These are phyloP conservation scores for Magnolia kwangsiensis DNA, from an alignment of 164 flowering plant species.

Conservation along the genomic window DNA sequence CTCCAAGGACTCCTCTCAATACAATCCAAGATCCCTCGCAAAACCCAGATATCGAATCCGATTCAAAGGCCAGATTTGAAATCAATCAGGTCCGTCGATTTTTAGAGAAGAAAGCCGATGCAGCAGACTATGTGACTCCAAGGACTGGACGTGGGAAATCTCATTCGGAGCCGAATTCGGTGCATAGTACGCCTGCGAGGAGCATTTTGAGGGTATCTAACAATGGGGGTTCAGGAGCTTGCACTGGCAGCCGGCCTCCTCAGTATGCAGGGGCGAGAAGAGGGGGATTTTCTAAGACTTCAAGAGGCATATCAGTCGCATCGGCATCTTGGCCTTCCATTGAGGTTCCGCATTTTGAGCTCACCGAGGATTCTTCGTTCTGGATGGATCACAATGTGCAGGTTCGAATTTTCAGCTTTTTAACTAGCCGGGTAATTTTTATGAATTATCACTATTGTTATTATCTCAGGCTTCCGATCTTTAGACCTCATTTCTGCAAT, in stretches of 20 bases:
- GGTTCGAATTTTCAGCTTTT: slow-evolving; percentile 31
- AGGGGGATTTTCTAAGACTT: slow-evolving; percentile 30
- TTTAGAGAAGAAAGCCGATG: slow-evolving; percentile 19
- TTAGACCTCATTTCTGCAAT: not conserved
- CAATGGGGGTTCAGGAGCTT: slow-evolving; percentile 26
- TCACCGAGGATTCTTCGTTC: slow-evolving; percentile 59
- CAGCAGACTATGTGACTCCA: slow-evolving; percentile 23
- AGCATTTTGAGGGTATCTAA: slow-evolving; percentile 27
- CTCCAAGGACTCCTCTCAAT: slow-evolving; percentile 53
- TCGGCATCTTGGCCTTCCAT: slow-evolving; percentile 11
- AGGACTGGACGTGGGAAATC: slow-evolving; percentile 32
- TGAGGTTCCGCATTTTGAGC: slow-evolving; percentile 61
- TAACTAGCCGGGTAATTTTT: not conserved
- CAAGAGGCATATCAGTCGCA: slow-evolving; percentile 29
- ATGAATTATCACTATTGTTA: not conserved
- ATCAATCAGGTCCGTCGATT: not conserved
- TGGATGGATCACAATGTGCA: slow-evolving; percentile 91
- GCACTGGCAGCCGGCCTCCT: slow-evolving; percentile 24
- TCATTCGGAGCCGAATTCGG: slow-evolving; percentile 53
- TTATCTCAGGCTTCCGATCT: not conserved
- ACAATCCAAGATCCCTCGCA: slow-evolving; percentile 56
- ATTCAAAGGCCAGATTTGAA: slow-evolving; percentile 25
- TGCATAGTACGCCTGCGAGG: slow-evolving; percentile 51
- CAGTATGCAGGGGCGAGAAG: slow-evolving; percentile 30
- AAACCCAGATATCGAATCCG: slow-evolving; percentile 15